Percentiles rank a stretch among this genome's conserved stretches.
phyloP scores from a whole-genome alignment of 768 basidiomycete genomes.

The Podaxis rugospora region DNA sequence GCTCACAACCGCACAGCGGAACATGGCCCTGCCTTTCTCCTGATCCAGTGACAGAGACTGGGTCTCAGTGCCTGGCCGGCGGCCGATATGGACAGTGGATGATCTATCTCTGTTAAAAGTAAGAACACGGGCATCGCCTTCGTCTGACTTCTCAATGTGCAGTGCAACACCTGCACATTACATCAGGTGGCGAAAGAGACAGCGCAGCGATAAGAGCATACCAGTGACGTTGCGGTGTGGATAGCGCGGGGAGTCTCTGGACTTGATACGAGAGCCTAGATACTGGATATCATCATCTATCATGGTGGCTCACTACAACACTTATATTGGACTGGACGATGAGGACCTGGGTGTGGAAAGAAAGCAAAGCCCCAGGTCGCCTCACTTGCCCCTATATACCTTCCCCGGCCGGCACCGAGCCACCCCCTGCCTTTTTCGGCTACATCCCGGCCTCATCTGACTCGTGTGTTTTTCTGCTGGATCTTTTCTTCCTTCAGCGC shows the following conservation, averaged over 20 bases:
- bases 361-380: background rate
- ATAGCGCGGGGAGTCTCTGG: conserved; percentile 13
- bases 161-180: conserved; percentile 48
- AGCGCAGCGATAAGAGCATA: conserved; percentile 20
- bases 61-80: conserved; percentile 51
- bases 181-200: conserved; percentile 16
- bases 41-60: conserved; percentile 33
- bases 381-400: conserved; percentile 11
- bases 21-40: conserved; percentile 50
- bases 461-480: background rate
- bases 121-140: conserved; percentile 40
- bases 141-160: conserved; percentile 49
- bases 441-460: conserved; percentile 1
- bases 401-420: conserved; percentile 8
- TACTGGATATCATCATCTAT: conserved; percentile 63
- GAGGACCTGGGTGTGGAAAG: conserved; percentile 11
- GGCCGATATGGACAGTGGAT: conserved; percentile 58
- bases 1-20: conserved; percentile 76
- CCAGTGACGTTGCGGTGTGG: conserved; percentile 35
- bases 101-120: conserved; percentile 49
- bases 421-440: conserved; percentile 8
- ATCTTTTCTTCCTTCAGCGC: background rate
- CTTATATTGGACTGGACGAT: conserved; percentile 4
- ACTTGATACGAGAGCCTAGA: conserved; percentile 39
- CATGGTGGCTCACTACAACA: conserved; percentile 19